Percentiles rank a stretch among this genome's conserved stretches.
phyloP scores from a whole-genome alignment of 176 grass and related monocot genomes.

The Triticum monococcum region DNA sequence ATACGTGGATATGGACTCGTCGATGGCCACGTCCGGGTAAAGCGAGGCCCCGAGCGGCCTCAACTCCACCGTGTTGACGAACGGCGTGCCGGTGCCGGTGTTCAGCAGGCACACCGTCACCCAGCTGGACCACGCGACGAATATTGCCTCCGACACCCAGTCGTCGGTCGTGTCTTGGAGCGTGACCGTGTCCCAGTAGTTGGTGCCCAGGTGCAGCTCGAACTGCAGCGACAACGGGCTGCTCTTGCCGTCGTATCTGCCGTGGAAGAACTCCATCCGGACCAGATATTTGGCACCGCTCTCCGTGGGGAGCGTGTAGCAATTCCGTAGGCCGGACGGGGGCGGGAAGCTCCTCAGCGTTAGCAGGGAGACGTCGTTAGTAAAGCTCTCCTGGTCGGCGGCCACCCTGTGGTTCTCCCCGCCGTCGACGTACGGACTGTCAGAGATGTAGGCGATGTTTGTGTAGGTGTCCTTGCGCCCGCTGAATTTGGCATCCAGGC shows the following conservation, averaged over 20 bases:
- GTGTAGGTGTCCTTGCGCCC: background rate
- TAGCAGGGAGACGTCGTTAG: background rate
- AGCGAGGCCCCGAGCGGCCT: background rate
- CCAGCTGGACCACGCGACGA: background rate
- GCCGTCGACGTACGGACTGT: background rate
- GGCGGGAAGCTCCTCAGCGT: slow-evolving; percentile 39
- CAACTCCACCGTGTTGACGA: slow-evolving; percentile 29
- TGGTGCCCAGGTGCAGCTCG: slow-evolving; percentile 35
- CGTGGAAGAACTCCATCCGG: background rate
- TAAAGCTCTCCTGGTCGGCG: background rate
- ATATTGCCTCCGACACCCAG: background rate
- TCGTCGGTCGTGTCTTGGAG: too few species aligned
- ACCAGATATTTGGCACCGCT: slow-evolving; percentile 20
- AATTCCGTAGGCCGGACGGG: slow-evolving; percentile 26
- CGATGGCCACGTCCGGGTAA: background rate
- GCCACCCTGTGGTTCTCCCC: background rate
- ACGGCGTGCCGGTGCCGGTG: slow-evolving; percentile 33
- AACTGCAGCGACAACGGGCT: background rate
- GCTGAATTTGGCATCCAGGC: background rate
- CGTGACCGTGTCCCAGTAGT: background rate
- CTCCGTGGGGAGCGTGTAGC: slow-evolving; percentile 28
- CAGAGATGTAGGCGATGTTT: background rate
- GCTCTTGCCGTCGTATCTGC: slow-evolving; percentile 38
- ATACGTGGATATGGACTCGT: background rate
- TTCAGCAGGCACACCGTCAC: slow-evolving; percentile 46